These are phyloP conservation scores for Closterium sp. DNA, from an alignment of 139 green algal species.

Conservation along the genomic window DNA sequence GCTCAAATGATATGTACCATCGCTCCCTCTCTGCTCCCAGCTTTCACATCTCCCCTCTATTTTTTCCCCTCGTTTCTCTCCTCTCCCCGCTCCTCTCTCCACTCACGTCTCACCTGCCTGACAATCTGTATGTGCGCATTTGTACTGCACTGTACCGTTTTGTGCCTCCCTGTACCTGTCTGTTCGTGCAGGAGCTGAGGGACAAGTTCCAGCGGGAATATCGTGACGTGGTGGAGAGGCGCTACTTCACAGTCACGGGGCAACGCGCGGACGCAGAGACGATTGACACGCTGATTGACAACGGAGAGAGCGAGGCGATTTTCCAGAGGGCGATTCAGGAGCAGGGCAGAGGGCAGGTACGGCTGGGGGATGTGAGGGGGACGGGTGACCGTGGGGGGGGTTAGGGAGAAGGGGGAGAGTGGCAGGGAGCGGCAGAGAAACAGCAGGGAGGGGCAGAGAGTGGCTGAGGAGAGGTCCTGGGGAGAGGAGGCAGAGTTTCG, in stretches of 20 bases:
- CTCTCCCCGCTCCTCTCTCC: too few relatives aligned
- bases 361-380: neutral
- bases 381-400: neutral
- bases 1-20: too few relatives aligned
- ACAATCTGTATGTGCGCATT: too few relatives aligned
- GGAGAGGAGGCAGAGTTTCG: too few relatives aligned
- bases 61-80: too few relatives aligned
- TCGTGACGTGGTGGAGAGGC: constrained; percentile 85
- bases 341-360: constrained; percentile 70
- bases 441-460: too few relatives aligned
- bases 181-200: neutral
- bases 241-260: constrained; percentile 27
- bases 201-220: constrained; percentile 68
- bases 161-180: neutral
- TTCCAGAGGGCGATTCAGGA: constrained; percentile 97
- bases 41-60: too few relatives aligned
- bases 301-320: constrained; percentile 87
- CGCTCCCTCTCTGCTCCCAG: too few relatives aligned
- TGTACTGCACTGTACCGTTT: too few relatives aligned
- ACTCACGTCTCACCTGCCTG: too few relatives aligned
- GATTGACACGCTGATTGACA: constrained; percentile 61
- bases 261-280: neutral
- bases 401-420: neutral
- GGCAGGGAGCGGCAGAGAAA: neutral
- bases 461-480: too few relatives aligned